Evolutionary conservation across 1,139 yeast genomes (phyloP), one percentile per base, ranked within the genome.

Genomic region (Pneumocystis carinii): DNA sequence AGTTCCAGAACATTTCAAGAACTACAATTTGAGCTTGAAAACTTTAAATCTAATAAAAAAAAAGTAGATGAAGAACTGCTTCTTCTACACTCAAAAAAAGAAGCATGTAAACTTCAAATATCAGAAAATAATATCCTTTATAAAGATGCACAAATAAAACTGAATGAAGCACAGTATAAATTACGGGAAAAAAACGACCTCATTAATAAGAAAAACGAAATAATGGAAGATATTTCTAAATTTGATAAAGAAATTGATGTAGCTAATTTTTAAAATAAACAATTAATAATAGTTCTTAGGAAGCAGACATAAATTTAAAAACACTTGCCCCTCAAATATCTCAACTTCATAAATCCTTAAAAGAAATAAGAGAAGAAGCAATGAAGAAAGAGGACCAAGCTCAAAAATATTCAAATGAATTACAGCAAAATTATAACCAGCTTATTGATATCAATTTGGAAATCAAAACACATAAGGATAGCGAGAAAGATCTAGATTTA

Each of bases 61-160:
- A 70, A 68, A 1, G 67, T 79, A 4, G 77, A 95, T 65, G 73
- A 72, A 32, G 75, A 73, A 2, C 72, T 85, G 1, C 75, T 75
- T 10, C 76, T 75, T 1, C 70, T 81, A 39, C 76, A 75, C 7
- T 83, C 81, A 17, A 76, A 77, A 14, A 81, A 81, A 66, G 87
- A 84, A 64, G 66, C 70, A 2, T 75, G 75, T 24, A 80, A 80
- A 39, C 77, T 77, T 60, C 84, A 81, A 60, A 68, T 81, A 36
- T 76, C 78, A n/a, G 75, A 77, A 27, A 69, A 85, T 38, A 83
- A 85, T 61, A 79, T 75, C 60, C 73, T 75, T 38, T 74, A 86
- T 8, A 83, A 84, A 66, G 90, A 86, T 68, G 79, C 80, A 65
- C 79, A 78, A 67, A 73, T 85, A 35, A 72, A 72, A 3, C 80